Evolutionary conservation across 192 early-diverging fungal species (phyloP).

Genomic region (Helicostylum pulchrum): DNA sequence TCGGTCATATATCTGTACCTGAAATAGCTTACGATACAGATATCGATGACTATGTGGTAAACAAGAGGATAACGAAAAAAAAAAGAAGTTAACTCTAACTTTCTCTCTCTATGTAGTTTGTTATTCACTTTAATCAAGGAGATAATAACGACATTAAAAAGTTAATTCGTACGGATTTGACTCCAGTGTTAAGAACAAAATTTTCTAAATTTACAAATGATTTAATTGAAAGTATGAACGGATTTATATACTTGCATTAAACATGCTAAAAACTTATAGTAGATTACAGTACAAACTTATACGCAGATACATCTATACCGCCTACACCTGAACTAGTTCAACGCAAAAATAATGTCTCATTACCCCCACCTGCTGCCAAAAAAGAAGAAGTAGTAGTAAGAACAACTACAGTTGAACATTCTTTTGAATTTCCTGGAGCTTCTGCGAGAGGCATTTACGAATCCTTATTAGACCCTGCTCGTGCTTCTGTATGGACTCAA

Average conservation of each 20-base stretch:
- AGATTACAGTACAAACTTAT: slow-evolving; percentile 78
- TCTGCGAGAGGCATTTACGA: slow-evolving; percentile 78
- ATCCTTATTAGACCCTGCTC: slow-evolving; percentile 70
- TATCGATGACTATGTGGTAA: slow-evolving; percentile 73
- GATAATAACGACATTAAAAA: slow-evolving; percentile 57
- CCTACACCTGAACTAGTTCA: slow-evolving; percentile 41
- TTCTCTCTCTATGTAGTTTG: slow-evolving; percentile 44
- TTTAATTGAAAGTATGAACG: slow-evolving; percentile 59
- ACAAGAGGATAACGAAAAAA: background rate
- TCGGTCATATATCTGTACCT: slow-evolving; percentile 79
- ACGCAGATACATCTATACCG: slow-evolving; percentile 47
- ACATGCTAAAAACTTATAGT: background rate
- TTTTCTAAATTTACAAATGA: slow-evolving; percentile 65
- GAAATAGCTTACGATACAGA: slow-evolving; percentile 92
- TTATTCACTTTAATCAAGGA: slow-evolving; percentile 59
- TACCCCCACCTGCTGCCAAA: slow-evolving; percentile 1
- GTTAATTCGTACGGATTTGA: slow-evolving; percentile 66
- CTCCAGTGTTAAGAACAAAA: slow-evolving; percentile 56
- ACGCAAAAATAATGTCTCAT: slow-evolving; percentile 28
- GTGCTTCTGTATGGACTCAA: slow-evolving; percentile 80
- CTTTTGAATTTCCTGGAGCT: slow-evolving; percentile 74
- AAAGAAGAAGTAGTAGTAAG: slow-evolving; percentile 42
- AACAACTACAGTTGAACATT: slow-evolving; percentile 66
- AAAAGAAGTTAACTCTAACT: too few relatives aligned
- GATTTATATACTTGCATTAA: too few relatives aligned